These are phyloP conservation scores for Drechslera avenae DNA, from an alignment of 2,329 filamentous ascomycete species.

Conservation along the genomic window DNA sequence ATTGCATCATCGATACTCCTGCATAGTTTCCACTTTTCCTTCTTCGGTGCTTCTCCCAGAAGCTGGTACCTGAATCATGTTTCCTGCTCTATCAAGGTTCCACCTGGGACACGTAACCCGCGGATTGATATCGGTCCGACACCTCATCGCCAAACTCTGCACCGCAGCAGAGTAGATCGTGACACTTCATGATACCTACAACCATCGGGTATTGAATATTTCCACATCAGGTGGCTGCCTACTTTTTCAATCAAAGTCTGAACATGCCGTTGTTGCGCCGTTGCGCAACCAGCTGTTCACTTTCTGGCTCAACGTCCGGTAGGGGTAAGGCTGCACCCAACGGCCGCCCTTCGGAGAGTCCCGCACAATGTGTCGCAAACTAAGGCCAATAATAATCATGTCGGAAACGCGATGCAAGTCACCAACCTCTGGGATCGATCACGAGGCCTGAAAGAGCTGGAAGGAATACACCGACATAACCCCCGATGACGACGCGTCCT, in stretches of 20 bases:
- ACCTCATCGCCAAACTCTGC: background rate
- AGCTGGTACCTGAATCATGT: conserved; percentile 16
- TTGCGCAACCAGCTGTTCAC: background rate
- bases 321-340: conserved; percentile 15
- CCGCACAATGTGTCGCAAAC: conserved; percentile 4
- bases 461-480: conserved; percentile 7
- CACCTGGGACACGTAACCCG: conserved; percentile 6
- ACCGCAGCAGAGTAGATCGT: background rate
- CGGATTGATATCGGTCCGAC: conserved; percentile 9
- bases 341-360: background rate
- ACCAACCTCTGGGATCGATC: conserved; percentile 1
- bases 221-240: conserved; percentile 3
- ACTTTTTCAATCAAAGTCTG: conserved; percentile 4
- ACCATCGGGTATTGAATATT: background rate
- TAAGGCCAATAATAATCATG: background rate
- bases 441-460: conserved; percentile 5
- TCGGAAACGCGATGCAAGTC: conserved; percentile 7
- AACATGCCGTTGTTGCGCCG: conserved; percentile 6
- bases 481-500: conserved; percentile 13
- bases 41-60: conserved; percentile 16
- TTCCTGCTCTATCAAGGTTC: background rate
- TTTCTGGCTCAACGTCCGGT: conserved; percentile 10
- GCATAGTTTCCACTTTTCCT: conserved; percentile 8
- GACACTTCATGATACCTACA: conserved; percentile 4
- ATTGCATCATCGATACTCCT: conserved; percentile 9